Base-by-base conservation (phyloP, 1,284 basidiomycete genomes). In the Trametes sp. region DNA sequence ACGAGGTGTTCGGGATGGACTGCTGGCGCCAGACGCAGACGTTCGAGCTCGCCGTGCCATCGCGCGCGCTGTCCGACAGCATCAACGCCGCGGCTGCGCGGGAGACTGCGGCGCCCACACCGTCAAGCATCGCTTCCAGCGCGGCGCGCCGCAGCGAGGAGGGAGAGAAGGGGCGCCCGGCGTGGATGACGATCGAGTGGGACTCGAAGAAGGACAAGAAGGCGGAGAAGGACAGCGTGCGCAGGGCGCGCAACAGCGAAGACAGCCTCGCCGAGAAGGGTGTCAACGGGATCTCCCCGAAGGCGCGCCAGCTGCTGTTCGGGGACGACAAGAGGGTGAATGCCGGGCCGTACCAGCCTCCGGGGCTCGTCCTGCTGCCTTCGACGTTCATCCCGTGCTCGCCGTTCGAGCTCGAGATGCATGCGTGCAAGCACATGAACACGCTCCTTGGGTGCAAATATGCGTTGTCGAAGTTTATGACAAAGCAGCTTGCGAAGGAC, bases 351-450 rank as follows among this genome's bases (percentile, higher is more conserved):
- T 75, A 74, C 52, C 76, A 77, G 62, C 74, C 75, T 4, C 66
- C 71, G 0, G 76, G 75, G 0, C 65, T 77, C 23, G 54, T 78
- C 11, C 71, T 90, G 35, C 73, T 88, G 38, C 84, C 82, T 75
- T 73, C 80, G 36, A 85, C 81, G 5, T 88, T 88, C 70, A 78
- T 91, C 49, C 83, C 87, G 1, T 78, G 88, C 68, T 61, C 79
- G 0, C 80, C 87, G 11, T 69, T 73, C 2, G 88, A 90, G 70
- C 76, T 91, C 45, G 89, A 92, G 76, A 85, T 88, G 83, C 87
- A 91, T 68, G 80, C 85, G 10, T 86, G 84, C 75, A 87, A 86
- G 73, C 81, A 88, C 69, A 76, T 89, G 55, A 87, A 92, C 70
- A 80, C 81, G 8, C 71, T 92, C 3, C 76, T 92, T 23, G 84